A percentile compares a stretch with the other conserved stretches of the same genome.
Conservation (phyloP, 176 grass and related monocot genomes). For the Calamus simplicifolius region DNA sequence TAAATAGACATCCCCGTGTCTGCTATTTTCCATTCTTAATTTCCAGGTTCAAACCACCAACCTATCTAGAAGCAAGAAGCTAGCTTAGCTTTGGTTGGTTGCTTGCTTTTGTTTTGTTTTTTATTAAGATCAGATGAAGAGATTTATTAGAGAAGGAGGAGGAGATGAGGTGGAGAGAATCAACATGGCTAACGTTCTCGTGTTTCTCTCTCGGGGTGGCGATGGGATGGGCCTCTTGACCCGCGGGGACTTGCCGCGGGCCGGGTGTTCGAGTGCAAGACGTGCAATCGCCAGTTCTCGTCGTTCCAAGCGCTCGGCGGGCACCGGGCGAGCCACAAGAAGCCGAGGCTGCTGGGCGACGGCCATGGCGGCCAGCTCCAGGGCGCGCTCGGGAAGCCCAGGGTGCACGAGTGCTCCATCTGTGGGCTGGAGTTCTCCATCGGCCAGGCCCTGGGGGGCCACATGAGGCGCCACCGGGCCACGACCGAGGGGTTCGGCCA, state of each 20-base stretch:
- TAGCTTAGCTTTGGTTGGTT: no score
- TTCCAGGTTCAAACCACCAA: no score
- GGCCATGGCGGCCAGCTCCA: neutral
- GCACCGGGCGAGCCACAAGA: slow-evolving; percentile 92
- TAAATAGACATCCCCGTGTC: no score
- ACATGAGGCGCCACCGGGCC: slow-evolving; percentile 82
- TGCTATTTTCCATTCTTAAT: no score
- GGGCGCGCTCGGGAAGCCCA: slow-evolving; percentile 39
- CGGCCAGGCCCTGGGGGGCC: slow-evolving; percentile 90
- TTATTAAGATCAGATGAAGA: slow-evolving; percentile 34
- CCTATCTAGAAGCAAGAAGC: no score
- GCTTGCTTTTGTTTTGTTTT: no score
- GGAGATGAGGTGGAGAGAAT: slow-evolving; percentile 31
- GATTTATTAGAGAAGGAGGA: slow-evolving; percentile 34
- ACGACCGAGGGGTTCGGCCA: neutral
- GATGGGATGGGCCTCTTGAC: neutral
- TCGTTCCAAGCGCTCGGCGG: slow-evolving; percentile 97
- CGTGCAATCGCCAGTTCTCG: slow-evolving; percentile 66
- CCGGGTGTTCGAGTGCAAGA: slow-evolving; percentile 90
- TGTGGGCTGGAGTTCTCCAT: slow-evolving; percentile 91
- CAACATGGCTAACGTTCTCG: slow-evolving; percentile 50
- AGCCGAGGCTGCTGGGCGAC: slow-evolving; percentile 36
- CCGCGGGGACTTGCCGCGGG: slow-evolving; percentile 23
- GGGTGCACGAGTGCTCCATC: slow-evolving; percentile 83
- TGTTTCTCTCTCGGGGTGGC: slow-evolving; percentile 48